phyloP scores from a whole-genome alignment of 2,329 filamentous ascomycete genomes.

The Tolypocladium tundrense region DNA sequence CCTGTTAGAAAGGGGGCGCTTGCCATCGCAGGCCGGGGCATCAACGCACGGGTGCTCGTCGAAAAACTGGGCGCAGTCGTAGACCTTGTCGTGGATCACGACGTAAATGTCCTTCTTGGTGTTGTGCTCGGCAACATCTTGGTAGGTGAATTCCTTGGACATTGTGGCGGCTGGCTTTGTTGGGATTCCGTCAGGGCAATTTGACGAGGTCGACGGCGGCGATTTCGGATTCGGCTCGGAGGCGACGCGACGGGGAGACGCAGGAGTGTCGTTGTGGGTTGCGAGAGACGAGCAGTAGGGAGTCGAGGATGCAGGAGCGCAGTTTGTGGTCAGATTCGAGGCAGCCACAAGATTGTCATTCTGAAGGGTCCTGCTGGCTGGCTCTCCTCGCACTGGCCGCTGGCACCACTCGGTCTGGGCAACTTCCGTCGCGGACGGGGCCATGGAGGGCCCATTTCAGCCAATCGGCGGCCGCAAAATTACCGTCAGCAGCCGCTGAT shows the following conservation, averaged over 20 bases:
- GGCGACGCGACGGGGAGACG: neutral
- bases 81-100: conserved; percentile 94
- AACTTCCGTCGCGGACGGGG: conserved; percentile 13
- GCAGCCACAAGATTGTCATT: neutral
- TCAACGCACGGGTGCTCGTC: conserved; percentile 83
- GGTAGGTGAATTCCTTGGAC: conserved; percentile 55
- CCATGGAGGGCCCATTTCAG: neutral
- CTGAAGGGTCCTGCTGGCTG: neutral
- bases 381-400: neutral
- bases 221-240: neutral
- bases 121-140: conserved; percentile 76
- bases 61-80: conserved; percentile 78
- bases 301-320: neutral
- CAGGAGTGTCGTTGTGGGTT: neutral
- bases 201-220: neutral
- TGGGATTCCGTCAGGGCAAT: neutral
- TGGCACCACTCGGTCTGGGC: conserved; percentile 13
- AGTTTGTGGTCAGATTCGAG: neutral
- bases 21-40: conserved; percentile 3
- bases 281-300: neutral
- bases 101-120: conserved; percentile 90
- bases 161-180: conserved; percentile 14
- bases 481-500: conserved; percentile 16
- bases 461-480: conserved; percentile 19
- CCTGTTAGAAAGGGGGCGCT: conserved; percentile 2